Conservation (phyloP, 768 basidiomycete genomes). For the Serendipita vermifera region DNA sequence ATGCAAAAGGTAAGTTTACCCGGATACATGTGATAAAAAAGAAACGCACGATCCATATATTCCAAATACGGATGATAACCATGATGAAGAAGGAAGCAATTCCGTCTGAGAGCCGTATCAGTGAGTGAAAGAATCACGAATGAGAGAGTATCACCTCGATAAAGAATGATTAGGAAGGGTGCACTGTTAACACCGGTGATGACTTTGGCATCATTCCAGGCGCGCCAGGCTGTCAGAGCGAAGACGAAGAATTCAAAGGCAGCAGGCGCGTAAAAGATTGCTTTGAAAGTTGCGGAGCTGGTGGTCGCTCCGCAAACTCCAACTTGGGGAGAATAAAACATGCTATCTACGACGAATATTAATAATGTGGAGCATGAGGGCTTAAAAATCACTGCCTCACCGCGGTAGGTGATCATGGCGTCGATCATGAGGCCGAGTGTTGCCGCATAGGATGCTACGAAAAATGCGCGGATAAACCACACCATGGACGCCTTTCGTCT, state of each 20-base stretch:
- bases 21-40: no score
- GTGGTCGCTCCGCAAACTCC: not conserved
- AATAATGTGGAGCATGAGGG: not conserved
- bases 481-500: not conserved
- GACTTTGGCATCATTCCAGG: not conserved
- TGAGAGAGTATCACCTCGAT: no score
- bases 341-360: not conserved
- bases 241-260: not conserved
- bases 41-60: conserved; percentile 1
- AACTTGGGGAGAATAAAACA: not conserved
- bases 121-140: no score
- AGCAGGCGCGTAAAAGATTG: conserved; percentile 5
- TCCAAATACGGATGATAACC: not conserved
- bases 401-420: not conserved
- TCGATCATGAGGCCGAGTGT: not conserved
- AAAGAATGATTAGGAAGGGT: not conserved
- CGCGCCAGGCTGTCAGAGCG: not conserved
- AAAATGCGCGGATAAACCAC: conserved; percentile 5
- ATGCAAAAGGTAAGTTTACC: not conserved
- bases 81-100: not conserved
- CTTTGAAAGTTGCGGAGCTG: not conserved
- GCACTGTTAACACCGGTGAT: not conserved
- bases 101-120: no score
- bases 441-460: not conserved
- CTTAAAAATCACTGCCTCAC: not conserved